Evolutionary conservation across 2,329 filamentous ascomycete genomes (phyloP).

Genomic region (Aspergillus terreus): DNA sequence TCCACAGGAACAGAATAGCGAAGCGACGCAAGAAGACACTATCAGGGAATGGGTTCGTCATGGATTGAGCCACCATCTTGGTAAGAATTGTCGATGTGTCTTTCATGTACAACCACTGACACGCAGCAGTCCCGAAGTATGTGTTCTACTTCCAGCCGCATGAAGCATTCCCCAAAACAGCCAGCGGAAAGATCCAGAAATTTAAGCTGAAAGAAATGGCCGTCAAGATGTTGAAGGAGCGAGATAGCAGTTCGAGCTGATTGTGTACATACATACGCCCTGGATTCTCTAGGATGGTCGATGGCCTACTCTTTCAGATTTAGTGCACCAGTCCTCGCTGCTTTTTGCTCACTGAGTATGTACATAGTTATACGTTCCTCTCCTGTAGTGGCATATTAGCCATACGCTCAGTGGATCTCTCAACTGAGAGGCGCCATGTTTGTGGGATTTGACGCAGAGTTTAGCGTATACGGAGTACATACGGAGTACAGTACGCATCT

Average conservation of each 20-base stretch:
- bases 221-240: constrained; percentile 43
- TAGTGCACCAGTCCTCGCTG: too few relatives aligned
- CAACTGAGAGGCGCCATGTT: too few relatives aligned
- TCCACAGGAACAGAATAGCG: constrained; percentile 34
- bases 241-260: background rate
- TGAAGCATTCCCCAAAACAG: constrained; percentile 84
- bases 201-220: constrained; percentile 74
- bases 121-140: constrained; percentile 66
- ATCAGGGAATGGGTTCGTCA: constrained; percentile 69
- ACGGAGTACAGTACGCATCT: too few relatives aligned
- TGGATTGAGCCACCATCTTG: constrained; percentile 67
- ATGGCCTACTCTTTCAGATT: too few relatives aligned
- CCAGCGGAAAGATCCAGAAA: constrained; percentile 96
- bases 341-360: too few relatives aligned
- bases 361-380: too few relatives aligned
- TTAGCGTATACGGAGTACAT: too few relatives aligned
- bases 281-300: too few relatives aligned
- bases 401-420: too few relatives aligned
- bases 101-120: background rate
- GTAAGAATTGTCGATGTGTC: constrained; percentile 34
- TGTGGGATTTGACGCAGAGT: too few relatives aligned
- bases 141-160: constrained; percentile 68
- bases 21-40: constrained; percentile 51
- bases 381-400: too few relatives aligned
- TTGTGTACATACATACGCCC: background rate